phyloP scores from a whole-genome alignment of 768 basidiomycete genomes.

The Lactifluus pinguis region DNA sequence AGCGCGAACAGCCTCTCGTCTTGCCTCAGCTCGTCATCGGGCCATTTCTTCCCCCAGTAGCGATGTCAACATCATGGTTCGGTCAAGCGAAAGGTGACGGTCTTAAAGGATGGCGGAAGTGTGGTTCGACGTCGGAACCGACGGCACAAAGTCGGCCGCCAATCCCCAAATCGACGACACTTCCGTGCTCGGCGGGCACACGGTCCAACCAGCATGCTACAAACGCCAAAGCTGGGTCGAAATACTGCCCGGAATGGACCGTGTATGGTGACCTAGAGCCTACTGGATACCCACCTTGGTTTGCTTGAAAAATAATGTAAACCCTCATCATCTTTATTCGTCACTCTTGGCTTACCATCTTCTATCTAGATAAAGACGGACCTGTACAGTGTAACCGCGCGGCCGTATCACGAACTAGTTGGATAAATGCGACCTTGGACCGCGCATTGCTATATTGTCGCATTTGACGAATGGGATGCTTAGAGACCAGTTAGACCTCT shows the following conservation, averaged over 20 bases:
- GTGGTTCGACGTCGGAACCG: neutral
- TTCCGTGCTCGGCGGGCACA: neutral
- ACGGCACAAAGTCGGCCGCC: neutral
- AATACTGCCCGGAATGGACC: neutral
- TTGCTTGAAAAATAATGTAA: neutral
- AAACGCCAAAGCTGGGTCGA: neutral
- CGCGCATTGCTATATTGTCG: neutral
- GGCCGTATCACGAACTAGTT: neutral
- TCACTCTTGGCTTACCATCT: neutral
- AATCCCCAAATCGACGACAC: neutral
- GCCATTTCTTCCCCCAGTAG: neutral
- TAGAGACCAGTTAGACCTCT: too few relatives aligned
- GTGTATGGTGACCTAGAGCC: constrained; percentile 9
- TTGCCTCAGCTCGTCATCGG: neutral
- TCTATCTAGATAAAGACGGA: neutral
- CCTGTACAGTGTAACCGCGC: too few relatives aligned
- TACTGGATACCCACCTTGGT: constrained; percentile 10
- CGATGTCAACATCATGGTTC: neutral
- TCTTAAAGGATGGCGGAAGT: neutral
- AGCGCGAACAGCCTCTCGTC: neutral
- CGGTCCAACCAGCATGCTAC: neutral
- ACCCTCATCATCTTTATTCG: neutral
- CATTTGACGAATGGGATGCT: too few relatives aligned
- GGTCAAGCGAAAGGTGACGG: neutral
- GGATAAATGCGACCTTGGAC: neutral